Percentiles rank a stretch among this genome's conserved stretches.
Conservation (phyloP, 176 grass and related monocot species). For the Rhynchospora breviuscula region DNA sequence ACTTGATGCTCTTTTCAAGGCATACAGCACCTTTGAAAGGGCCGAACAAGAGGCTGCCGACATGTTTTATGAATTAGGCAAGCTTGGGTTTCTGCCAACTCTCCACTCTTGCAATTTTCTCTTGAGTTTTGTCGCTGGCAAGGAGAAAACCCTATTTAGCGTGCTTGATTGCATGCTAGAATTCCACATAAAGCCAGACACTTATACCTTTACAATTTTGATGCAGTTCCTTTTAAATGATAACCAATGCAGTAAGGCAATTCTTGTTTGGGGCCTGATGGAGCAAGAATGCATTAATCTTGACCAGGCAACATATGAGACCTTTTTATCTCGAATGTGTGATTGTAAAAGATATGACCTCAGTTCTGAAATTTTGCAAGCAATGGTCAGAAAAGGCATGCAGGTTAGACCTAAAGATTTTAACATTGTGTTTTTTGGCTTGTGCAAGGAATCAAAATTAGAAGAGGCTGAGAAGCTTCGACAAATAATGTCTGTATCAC, state of each 20-base stretch:
- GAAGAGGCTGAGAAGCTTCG: conserved; percentile 68
- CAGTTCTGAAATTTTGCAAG: conserved; percentile 40
- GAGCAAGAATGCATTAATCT: conserved; percentile 46
- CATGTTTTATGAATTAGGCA: conserved; percentile 37
- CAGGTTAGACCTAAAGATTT: conserved; percentile 39
- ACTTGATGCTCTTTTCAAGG: conserved; percentile 42
- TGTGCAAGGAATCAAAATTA: conserved; percentile 65
- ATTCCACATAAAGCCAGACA: conserved; percentile 32
- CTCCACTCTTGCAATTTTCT: conserved; percentile 45
- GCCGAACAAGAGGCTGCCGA: conserved; percentile 20
- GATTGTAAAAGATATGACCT: conserved; percentile 34
- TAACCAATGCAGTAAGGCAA: conserved; percentile 36
- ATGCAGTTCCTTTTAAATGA: conserved; percentile 42
- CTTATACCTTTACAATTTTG: conserved; percentile 33
- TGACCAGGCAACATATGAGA: conserved; percentile 33
- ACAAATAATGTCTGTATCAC: conserved; percentile 32
- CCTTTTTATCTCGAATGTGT: conserved; percentile 48
- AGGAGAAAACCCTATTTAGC: conserved; percentile 18
- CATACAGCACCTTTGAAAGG: conserved; percentile 25
- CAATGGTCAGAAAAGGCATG: conserved; percentile 32
- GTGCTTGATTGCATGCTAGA: conserved; percentile 47
- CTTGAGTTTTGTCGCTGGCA: conserved; percentile 34
- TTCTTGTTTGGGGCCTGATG: conserved; percentile 40
- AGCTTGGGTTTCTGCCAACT: conserved; percentile 37
- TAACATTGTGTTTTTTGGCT: conserved; percentile 60